Evolutionary conservation across 164 flowering plant genomes (phyloP), one percentile per base, ranked within the genome.

Genomic region (Santalum album): DNA sequence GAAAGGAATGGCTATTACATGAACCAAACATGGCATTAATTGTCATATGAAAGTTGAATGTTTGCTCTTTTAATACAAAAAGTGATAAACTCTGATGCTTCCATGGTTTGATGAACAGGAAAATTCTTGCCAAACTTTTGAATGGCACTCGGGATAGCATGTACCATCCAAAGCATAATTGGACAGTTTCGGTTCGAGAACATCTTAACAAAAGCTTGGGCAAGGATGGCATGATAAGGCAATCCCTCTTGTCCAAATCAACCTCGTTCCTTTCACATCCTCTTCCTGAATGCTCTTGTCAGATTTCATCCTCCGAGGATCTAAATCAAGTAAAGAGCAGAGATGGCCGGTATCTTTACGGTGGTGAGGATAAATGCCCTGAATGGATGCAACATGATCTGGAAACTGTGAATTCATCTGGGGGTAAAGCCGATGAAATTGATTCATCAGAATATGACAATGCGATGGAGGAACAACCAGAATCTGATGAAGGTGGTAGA

Each of bases 221-320:
- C 12, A 81, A 68, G 56, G 87, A 79, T 25, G 99, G 99, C 57
- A 75, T 92, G 49, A 51, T 73, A 39, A 71, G 66, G 71, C 80
- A 82, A 64, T 72, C 79, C n/a, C 60, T 58, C 27, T 34, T 39
- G 11, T 77, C 92, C 16, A 89, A 85, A 63, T 76, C 85, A 17
- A 64, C 59, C 25, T 78, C 72, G 7, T 92, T 92, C 62, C 80
- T 92, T 27, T 77, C 99, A 16, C 90, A 92, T 58, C 99, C 99
- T 2, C 74, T 89, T 36, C 99, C 96, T 1, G 96, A 89, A 69
- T 92, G 99, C 69, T 80, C 87, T n/a, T 92, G 99, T 68, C 71
- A 79, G 64, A 72, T 73, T 29, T 49, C 76, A 42, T 63, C 77
- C 32, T 48, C 59, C 25, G 71, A 75, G 49, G 60, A 51, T 46